Conservation (phyloP, 805 yeast species). For the Sugiyamaella qingdaonensis region DNA sequence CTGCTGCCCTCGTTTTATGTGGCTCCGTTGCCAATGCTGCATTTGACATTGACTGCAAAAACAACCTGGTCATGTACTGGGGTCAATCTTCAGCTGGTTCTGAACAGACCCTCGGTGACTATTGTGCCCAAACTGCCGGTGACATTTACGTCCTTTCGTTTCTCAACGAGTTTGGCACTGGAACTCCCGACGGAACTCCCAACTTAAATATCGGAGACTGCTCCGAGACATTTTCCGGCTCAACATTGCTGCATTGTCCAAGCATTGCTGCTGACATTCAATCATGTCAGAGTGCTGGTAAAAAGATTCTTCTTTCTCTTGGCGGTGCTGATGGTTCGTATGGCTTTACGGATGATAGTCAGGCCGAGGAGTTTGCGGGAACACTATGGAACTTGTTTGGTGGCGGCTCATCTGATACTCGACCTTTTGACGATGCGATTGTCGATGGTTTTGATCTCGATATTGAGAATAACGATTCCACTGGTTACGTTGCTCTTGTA, state of each 20-base stretch:
- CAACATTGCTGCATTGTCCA: conserved; percentile 43
- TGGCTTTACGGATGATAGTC: conserved; percentile 44
- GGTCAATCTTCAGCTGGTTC: conserved; percentile 72
- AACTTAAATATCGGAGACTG: conserved; percentile 19
- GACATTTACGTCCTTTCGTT: conserved; percentile 65
- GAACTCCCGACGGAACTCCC: conserved; percentile 9
- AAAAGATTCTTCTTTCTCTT: conserved; percentile 66
- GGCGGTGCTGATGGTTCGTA: conserved; percentile 50
- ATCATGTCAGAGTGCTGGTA: conserved; percentile 69
- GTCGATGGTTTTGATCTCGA: conserved; percentile 71
- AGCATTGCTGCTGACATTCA: conserved; percentile 54
- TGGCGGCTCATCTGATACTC: conserved; percentile 34
- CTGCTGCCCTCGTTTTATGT: background rate
- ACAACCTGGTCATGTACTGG: conserved; percentile 76
- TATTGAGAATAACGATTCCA: conserved; percentile 44
- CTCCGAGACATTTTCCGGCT: conserved; percentile 25
- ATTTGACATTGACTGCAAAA: conserved; percentile 33
- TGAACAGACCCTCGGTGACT: conserved; percentile 44
- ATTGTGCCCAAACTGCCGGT: conserved; percentile 65
- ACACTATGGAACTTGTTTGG: conserved; percentile 47
- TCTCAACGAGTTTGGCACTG: conserved; percentile 54
- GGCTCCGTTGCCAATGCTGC: conserved; percentile 16
- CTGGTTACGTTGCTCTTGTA: conserved; percentile 52
- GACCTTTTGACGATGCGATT: conserved; percentile 51
- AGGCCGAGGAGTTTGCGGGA: conserved; percentile 45